These are phyloP conservation scores for Suhomyces choctaworum DNA, from an alignment of 1,139 yeast species.

Conservation along the genomic window DNA sequence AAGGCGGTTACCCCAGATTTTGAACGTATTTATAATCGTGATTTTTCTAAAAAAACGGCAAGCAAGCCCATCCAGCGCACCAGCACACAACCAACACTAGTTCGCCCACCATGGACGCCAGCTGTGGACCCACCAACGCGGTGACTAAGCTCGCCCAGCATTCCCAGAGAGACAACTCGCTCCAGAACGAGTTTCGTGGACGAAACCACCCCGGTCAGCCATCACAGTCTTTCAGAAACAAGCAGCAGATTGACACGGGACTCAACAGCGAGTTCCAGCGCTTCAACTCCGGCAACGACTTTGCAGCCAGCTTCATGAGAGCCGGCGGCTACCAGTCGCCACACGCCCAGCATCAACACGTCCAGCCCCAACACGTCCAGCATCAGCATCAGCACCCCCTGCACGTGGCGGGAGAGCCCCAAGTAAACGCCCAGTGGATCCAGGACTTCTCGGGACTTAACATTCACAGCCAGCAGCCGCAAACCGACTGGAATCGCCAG, in stretches of 20 bases:
- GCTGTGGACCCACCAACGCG: conserved; percentile 29
- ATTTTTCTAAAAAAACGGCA: no score
- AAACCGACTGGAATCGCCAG: conserved; percentile 13
- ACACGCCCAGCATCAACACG: conserved; percentile 7
- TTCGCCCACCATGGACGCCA: conserved; percentile 23
- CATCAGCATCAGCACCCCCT: background rate
- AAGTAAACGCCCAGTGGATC: conserved; percentile 7
- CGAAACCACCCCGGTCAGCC: conserved; percentile 13
- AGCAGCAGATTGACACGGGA: conserved; percentile 24
- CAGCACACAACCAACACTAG: no score
- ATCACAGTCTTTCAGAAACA: conserved; percentile 12
- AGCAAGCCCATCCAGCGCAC: no score
- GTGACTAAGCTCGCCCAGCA: conserved; percentile 25
- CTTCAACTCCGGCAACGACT: conserved; percentile 24
- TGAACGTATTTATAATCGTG: no score
- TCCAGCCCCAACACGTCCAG: background rate
- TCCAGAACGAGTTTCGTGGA: conserved; percentile 21
- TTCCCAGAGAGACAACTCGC: conserved; percentile 25
- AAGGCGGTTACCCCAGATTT: no score
- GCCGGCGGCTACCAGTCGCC: conserved; percentile 14
- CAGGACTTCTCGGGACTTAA: conserved; percentile 12
- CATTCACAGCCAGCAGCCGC: conserved; percentile 10
- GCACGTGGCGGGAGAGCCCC: background rate
- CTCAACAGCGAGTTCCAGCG: conserved; percentile 39
- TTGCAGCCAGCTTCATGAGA: conserved; percentile 24